Evolutionary conservation across 805 yeast genomes (phyloP).

Genomic region (Metschnikowia continentalis): DNA sequence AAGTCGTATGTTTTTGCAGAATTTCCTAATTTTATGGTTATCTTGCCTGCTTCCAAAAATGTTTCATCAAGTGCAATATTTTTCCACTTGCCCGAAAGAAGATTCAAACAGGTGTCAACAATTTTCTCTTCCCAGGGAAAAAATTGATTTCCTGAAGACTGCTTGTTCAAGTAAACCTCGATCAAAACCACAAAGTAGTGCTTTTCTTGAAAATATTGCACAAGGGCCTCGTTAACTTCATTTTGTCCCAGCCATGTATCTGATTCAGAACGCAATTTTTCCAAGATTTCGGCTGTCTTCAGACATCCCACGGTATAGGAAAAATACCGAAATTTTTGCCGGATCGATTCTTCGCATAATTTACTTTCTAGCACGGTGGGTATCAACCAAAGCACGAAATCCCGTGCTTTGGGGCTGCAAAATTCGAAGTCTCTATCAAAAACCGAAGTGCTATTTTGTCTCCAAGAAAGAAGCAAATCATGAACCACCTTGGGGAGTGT

Average conservation of each 20-base stretch:
- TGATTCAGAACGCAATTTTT: slow-evolving; percentile 6
- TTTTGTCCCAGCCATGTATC: slow-evolving; percentile 13
- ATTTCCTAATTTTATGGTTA: background rate
- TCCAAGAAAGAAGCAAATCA: background rate
- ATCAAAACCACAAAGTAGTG: slow-evolving; percentile 5
- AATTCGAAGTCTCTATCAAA: background rate
- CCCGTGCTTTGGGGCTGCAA: background rate
- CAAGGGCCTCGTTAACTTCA: slow-evolving; percentile 13
- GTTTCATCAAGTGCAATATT: background rate
- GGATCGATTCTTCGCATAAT: background rate
- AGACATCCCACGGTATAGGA: slow-evolving; percentile 4
- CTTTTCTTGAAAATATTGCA: slow-evolving; percentile 4
- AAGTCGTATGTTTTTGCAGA: slow-evolving; percentile 6
- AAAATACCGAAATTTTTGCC: slow-evolving; percentile 5
- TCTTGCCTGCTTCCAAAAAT: background rate
- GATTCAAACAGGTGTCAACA: slow-evolving; percentile 7
- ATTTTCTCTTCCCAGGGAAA: slow-evolving; percentile 7
- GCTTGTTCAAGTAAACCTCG: slow-evolving; percentile 9
- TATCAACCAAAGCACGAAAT: slow-evolving; percentile 12
- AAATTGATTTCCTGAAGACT: slow-evolving; percentile 6
- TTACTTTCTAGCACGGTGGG: background rate
- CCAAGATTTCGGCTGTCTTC: background rate
- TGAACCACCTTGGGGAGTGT: background rate
- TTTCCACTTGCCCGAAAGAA: slow-evolving; percentile 5
- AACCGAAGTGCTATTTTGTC: background rate